A percentile compares a stretch with the other conserved stretches of the same genome.
These are phyloP conservation scores for Stagonosporopsis chrysanthemi DNA, from an alignment of 2,329 filamentous ascomycete genomes.

Conservation along the genomic window DNA sequence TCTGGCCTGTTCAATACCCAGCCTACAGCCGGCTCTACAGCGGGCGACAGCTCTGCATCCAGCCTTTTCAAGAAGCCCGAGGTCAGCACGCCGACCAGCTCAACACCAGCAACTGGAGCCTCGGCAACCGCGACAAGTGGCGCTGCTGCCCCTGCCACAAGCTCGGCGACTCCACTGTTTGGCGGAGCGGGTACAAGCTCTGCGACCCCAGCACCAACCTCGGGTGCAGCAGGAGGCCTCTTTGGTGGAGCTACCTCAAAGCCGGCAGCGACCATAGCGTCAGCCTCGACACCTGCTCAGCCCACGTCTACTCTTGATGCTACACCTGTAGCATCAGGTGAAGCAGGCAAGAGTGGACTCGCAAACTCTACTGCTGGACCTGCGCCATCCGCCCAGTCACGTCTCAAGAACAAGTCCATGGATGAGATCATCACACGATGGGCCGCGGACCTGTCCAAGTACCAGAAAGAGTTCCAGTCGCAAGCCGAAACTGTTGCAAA, in stretches of 20 bases:
- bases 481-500: constrained; percentile 85
- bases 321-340: constrained; percentile 27
- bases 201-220: constrained; percentile 23
- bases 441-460: constrained; percentile 93
- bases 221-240: constrained; percentile 23
- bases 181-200: constrained; percentile 28
- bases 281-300: constrained; percentile 28
- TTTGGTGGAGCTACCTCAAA: constrained; percentile 30
- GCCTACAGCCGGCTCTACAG: constrained; percentile 17
- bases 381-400: constrained; percentile 78
- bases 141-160: constrained; percentile 26
- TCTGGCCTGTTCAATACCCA: constrained; percentile 32
- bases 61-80: constrained; percentile 25
- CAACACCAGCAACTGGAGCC: constrained; percentile 29
- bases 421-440: constrained; percentile 97
- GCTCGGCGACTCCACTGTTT: constrained; percentile 31
- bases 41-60: constrained; percentile 27
- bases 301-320: constrained; percentile 28
- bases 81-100: constrained; percentile 25
- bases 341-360: constrained; percentile 53
- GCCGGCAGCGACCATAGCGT: constrained; percentile 29
- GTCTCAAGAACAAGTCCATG: constrained; percentile 98
- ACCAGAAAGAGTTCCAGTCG: constrained; percentile 94
- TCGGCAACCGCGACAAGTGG: constrained; percentile 28
- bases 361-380: constrained; percentile 82